phyloP scores from a whole-genome alignment of 2,329 filamentous ascomycete species.

The Aureobasidium sp. region DNA sequence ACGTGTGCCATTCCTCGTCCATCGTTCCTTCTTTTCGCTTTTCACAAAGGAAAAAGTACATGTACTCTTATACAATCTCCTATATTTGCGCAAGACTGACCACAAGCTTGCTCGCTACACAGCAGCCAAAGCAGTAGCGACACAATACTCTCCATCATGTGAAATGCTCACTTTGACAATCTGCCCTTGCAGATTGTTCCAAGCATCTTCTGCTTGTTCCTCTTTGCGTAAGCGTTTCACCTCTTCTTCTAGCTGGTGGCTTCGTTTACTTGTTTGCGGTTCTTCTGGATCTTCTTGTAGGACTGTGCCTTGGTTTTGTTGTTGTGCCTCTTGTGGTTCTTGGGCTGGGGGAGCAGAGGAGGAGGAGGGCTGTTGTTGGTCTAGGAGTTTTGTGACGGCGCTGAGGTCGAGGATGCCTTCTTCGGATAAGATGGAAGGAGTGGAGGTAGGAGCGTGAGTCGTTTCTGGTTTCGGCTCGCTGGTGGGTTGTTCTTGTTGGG shows the following conservation, averaged over 20 bases:
- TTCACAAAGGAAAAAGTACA: too few relatives aligned
- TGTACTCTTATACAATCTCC: too few relatives aligned
- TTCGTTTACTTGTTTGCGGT: background rate
- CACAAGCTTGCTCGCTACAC: background rate
- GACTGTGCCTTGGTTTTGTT: background rate
- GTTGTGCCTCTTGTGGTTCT: background rate
- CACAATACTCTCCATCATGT: conserved; percentile 68
- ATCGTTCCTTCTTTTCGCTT: too few relatives aligned
- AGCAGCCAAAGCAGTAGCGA: conserved; percentile 51
- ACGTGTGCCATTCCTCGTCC: too few relatives aligned
- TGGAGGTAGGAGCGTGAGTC: background rate
- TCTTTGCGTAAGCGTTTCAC: background rate
- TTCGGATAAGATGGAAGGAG: background rate
- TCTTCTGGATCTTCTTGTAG: background rate
- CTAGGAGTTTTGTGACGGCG: background rate
- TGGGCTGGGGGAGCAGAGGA: background rate
- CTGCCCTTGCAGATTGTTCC: conserved; percentile 29
- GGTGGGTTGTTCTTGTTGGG: background rate
- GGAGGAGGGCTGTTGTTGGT: background rate
- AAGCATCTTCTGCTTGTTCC: background rate
- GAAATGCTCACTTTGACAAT: conserved; percentile 70
- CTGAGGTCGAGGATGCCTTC: background rate
- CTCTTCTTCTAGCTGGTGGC: background rate
- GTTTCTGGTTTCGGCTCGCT: background rate
- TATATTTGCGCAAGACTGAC: too few relatives aligned